Evolutionary conservation across 2,329 filamentous ascomycete species (phyloP).

Genomic region (Rhinocladiella mackenziei): DNA sequence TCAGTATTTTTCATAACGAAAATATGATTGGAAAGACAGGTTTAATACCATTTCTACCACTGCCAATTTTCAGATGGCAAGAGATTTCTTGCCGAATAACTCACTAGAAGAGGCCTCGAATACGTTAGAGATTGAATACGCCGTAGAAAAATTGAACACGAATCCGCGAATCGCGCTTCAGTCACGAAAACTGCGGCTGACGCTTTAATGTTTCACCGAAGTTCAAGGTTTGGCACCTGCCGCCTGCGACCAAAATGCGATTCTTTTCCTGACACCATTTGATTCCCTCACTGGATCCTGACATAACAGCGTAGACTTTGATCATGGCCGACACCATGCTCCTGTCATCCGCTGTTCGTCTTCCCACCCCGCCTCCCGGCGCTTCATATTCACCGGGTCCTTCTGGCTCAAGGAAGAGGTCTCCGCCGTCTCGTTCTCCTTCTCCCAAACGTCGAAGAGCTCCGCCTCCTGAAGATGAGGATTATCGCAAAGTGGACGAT

Average conservation of each 20-base stretch:
- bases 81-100: background rate
- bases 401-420: constrained; percentile 54
- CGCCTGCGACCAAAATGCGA: background rate
- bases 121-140: background rate
- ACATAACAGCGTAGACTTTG: background rate
- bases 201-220: constrained; percentile 4
- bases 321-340: constrained; percentile 44
- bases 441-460: constrained; percentile 50
- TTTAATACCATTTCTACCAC: constrained; percentile 15
- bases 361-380: constrained; percentile 54
- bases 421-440: constrained; percentile 52
- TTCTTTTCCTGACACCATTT: background rate
- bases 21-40: background rate
- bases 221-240: no score
- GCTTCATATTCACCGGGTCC: constrained; percentile 46
- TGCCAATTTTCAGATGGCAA: background rate
- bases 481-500: constrained; percentile 27
- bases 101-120: background rate
- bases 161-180: constrained; percentile 17
- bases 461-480: constrained; percentile 38
- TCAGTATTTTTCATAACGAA: constrained; percentile 4
- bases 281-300: background rate
- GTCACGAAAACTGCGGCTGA: no score
- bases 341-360: constrained; percentile 55
- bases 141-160: constrained; percentile 20